Evolutionary conservation across 2,329 filamentous ascomycete species (phyloP), one percentile per base, ranked within the genome.

Genomic region (Diaporthe destruens): DNA sequence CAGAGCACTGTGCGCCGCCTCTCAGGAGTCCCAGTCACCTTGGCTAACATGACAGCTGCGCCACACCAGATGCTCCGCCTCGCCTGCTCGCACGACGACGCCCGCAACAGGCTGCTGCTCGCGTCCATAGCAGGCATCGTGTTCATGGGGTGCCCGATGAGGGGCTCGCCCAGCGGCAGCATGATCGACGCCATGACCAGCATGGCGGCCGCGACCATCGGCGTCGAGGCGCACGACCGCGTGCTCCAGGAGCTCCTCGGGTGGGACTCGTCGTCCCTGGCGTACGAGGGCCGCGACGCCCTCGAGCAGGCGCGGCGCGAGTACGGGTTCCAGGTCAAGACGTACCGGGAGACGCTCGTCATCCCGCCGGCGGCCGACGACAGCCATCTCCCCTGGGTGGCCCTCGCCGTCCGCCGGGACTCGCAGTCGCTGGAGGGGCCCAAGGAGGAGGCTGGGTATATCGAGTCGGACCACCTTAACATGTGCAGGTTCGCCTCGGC

Each of bases 391-490:
- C 66, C 59, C 14, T 51, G 70, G 61, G 47, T 59, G 4, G 63
- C 71, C 14, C 55, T 74, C 14, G 76, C 75, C 3, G 71, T 80
- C 1, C 75, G 77, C 6, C 75, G 76, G 0, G 75, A 79, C 36
- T 75, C 79, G 1, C 79, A 78, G 66, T 79, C 76, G 36, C 69
- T 82, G n/a, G 80, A 78, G 0, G 78, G 80, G 25, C 75, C 78
- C 1, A 74, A 78, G 7, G 81, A 82, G 61, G 72, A 73, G 2
- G 77, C 78, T 6, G 80, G 81, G 72, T 77, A 77, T 0, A 76
- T 85, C 25, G 79, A 82, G 29, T 82, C 83, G 7, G 80, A 80
- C 6, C 84, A 85, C 72, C 79, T 81, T 0, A 79, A 81, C 36
- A 81, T 85, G 76, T 84, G 82, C 77, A 82, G 81, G 71, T 85